Evolutionary conservation across 2,329 filamentous ascomycete genomes (phyloP).

Genomic region (Penicillium sp.): DNA sequence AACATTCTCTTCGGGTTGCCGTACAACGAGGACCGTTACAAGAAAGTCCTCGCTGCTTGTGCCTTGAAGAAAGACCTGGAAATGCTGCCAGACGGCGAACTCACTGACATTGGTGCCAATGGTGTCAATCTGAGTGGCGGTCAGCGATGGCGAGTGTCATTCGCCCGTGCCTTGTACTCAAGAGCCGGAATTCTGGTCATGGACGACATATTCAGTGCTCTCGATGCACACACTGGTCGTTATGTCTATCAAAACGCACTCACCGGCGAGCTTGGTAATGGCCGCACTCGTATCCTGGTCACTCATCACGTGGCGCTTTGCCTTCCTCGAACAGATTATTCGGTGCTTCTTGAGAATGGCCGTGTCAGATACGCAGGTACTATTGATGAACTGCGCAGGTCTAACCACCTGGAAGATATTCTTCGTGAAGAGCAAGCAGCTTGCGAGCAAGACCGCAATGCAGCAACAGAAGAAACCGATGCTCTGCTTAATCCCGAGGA

Average conservation of each 20-base stretch:
- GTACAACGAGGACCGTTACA: slow-evolving; percentile 69
- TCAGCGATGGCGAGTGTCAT: slow-evolving; percentile 79
- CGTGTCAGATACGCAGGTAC: slow-evolving; percentile 66
- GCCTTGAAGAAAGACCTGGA: slow-evolving; percentile 76
- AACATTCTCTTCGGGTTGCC: slow-evolving; percentile 81
- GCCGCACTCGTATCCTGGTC: slow-evolving; percentile 75
- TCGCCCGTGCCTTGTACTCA: slow-evolving; percentile 80
- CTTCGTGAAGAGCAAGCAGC: slow-evolving; percentile 47
- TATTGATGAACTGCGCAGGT: slow-evolving; percentile 60
- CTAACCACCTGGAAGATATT: slow-evolving; percentile 48
- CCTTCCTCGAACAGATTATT: slow-evolving; percentile 71
- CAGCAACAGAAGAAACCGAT: slow-evolving; percentile 10
- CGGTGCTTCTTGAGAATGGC: slow-evolving; percentile 74
- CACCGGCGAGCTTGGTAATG: slow-evolving; percentile 69
- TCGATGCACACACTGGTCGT: slow-evolving; percentile 79
- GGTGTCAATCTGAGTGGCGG: slow-evolving; percentile 84
- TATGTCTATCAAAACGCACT: slow-evolving; percentile 79
- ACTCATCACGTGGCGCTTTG: slow-evolving; percentile 79
- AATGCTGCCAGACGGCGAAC: slow-evolving; percentile 75
- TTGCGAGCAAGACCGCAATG: slow-evolving; percentile 42
- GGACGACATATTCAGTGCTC: slow-evolving; percentile 81
- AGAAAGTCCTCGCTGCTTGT: slow-evolving; percentile 71
- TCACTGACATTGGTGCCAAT: slow-evolving; percentile 81
- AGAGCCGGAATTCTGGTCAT: slow-evolving; percentile 75
- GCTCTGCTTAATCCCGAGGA: slow-evolving; percentile 19